phyloP scores from a whole-genome alignment of 2,329 filamentous ascomycete genomes.

The Nannizziopsis barbatae region DNA sequence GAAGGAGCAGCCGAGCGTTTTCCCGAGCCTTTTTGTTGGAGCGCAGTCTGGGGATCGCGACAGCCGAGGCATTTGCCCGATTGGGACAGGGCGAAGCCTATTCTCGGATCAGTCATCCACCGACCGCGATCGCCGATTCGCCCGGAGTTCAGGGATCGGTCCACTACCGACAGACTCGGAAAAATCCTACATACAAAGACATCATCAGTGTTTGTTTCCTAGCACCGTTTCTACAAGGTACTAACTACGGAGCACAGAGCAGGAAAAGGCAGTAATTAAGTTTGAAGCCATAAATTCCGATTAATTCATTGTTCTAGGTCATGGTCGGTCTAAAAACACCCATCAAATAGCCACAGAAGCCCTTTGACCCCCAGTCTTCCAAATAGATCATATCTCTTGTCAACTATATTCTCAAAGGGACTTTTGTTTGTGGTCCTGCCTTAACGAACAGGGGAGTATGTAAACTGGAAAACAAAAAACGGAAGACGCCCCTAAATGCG shows the following conservation, averaged over 20 bases:
- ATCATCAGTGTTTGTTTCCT: too few species aligned
- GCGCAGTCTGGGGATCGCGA: not conserved
- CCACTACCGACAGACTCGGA: too few species aligned
- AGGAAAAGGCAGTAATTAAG: not conserved
- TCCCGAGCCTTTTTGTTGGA: not conserved
- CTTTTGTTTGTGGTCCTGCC: conserved; percentile 2
- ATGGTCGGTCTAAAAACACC: conserved; percentile 7
- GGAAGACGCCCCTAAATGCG: not conserved
- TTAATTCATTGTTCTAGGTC: conserved; percentile 4
- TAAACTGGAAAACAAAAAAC: not conserved
- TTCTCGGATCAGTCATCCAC: too few species aligned
- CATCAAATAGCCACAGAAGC: not conserved
- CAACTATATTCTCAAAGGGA: conserved; percentile 1
- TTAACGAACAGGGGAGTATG: not conserved
- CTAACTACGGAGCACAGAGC: too few species aligned
- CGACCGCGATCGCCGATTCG: too few species aligned
- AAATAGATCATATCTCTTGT: conserved; percentile 2
- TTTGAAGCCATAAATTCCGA: not conserved
- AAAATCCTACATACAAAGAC: too few species aligned
- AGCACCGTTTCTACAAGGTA: too few species aligned
- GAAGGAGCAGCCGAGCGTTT: conserved; percentile 3
- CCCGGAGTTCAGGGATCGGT: too few species aligned
- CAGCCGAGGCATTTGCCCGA: conserved; percentile 6
- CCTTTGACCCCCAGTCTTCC: not conserved
- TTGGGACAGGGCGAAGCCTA: not conserved